Base-by-base conservation (phyloP, 1,139 yeast genomes). In the Candida sanyaensis region DNA sequence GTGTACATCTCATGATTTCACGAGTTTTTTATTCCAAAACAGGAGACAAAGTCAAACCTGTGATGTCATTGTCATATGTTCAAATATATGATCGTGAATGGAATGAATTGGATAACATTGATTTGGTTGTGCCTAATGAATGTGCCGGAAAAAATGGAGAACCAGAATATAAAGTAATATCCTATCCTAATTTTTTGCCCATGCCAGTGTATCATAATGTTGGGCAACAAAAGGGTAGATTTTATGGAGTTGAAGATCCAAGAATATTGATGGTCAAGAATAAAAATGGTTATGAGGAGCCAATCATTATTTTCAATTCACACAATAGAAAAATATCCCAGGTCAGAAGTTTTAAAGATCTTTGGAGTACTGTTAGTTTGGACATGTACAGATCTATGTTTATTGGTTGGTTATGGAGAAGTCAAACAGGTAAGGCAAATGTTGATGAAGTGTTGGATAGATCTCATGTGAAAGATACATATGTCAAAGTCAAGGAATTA, bases 231-330 rank as follows among this genome's bases (percentile, higher is more conserved):
- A 51, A 57, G 2, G 51, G 51, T n/a, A 57, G 57, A 40, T 71
- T 59, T 49, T 68, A 68, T 50, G 78, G 78, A 0, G 73, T 77
- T 1, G 78, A 73, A 52, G 78, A 73, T 48, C 74, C 78, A 1
- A 61, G 76, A 37, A 55, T 73, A 11, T 42, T 71, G 7, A 51
- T 73, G 10, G 64, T 68, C 3, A 61, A 57, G 39, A 71, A 71
- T 48, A 50, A 61, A 21, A 46, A 52, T 5, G 77, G 77, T 1
- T 55, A 63, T 48, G 71, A 69, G 37, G 78, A 73, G 48, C 78
- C 78, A 0, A 46, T 72, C 24, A 54, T 73, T 37, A 50, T 71
- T 5, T 73, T 59, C 54, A 73, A 73, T 50, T 55, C 68, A 3
- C 57, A 62, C 43, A 75, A 69, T 50, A 59, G 68, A 7, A 66